These are phyloP conservation scores for Geosmithia flava DNA, from an alignment of 2,329 filamentous ascomycete species.

Conservation along the genomic window DNA sequence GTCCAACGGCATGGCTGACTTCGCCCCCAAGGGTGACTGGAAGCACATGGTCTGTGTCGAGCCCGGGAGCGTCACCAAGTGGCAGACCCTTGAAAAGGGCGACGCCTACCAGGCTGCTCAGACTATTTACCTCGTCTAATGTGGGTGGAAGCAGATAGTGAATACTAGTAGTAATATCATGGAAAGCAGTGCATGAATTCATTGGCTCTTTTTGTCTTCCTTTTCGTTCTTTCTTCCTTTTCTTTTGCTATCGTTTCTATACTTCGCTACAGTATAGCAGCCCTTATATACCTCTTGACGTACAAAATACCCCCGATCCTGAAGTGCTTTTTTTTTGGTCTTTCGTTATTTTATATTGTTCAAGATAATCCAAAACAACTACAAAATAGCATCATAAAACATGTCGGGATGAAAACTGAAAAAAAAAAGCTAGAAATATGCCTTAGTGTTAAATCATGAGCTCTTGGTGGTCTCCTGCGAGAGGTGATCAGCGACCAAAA, in stretches of 20 bases:
- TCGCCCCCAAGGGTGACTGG: slow-evolving; percentile 79
- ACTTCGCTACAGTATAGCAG: not conserved
- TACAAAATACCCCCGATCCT: too few species aligned
- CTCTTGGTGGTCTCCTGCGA: slow-evolving; percentile 22
- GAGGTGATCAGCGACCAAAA: slow-evolving; percentile 78
- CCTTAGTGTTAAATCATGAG: not conserved
- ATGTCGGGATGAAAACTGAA: not conserved
- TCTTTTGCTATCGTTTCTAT: not conserved
- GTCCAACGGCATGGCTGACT: slow-evolving; percentile 71
- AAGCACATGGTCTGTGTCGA: slow-evolving; percentile 93
- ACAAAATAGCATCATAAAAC: not conserved
- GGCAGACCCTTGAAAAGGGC: slow-evolving; percentile 75
- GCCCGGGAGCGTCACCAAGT: slow-evolving; percentile 70
- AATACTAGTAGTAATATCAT: not conserved
- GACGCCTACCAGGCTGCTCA: slow-evolving; percentile 53
- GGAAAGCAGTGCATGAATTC: not conserved
- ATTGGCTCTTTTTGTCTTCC: not conserved
- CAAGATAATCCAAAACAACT: too few species aligned
- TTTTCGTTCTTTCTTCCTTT: not conserved
- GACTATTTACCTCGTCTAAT: slow-evolving; percentile 31
- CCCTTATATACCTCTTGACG: too few species aligned
- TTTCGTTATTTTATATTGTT: too few species aligned
- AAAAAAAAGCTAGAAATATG: not conserved
- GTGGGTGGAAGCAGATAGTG: not conserved
- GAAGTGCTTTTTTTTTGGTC: too few species aligned